Percentiles rank a stretch among this genome's conserved stretches.
Evolutionary conservation across 169 alveolate species (phyloP).

Genomic region (Babesia sp.): DNA sequence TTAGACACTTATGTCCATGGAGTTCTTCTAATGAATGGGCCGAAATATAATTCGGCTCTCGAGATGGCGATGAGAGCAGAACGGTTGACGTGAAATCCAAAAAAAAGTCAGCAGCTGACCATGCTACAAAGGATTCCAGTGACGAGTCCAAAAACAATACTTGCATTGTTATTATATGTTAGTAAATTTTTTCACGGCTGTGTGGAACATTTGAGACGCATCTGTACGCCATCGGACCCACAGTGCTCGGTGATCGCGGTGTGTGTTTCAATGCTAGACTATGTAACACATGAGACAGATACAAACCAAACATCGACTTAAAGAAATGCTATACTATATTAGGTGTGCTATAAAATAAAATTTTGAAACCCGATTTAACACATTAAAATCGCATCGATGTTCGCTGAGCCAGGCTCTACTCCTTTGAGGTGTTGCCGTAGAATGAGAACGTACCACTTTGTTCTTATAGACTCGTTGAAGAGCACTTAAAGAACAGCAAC

Average conservation of each 20-base stretch:
- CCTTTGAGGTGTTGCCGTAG: neutral
- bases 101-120: slow-evolving; percentile 25
- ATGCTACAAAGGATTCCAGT: slow-evolving; percentile 22
- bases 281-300: too few species aligned
- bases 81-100: neutral
- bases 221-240: neutral
- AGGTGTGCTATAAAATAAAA: neutral
- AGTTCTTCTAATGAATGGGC: neutral
- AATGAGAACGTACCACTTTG: neutral
- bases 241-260: neutral
- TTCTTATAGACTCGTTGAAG: neutral
- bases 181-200: neutral
- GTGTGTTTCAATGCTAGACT: too few species aligned
- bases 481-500: neutral
- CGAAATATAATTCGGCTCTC: neutral
- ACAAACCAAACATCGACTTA: too few species aligned
- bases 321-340: too few species aligned
- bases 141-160: slow-evolving; percentile 29
- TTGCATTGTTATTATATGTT: neutral
- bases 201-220: neutral
- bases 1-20: neutral
- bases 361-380: neutral
- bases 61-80: slow-evolving; percentile 12
- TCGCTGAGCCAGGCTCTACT: neutral
- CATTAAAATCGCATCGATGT: neutral